Base-by-base conservation (phyloP, 2,329 filamentous ascomycete genomes). In the Scedosporium apiospermum region DNA sequence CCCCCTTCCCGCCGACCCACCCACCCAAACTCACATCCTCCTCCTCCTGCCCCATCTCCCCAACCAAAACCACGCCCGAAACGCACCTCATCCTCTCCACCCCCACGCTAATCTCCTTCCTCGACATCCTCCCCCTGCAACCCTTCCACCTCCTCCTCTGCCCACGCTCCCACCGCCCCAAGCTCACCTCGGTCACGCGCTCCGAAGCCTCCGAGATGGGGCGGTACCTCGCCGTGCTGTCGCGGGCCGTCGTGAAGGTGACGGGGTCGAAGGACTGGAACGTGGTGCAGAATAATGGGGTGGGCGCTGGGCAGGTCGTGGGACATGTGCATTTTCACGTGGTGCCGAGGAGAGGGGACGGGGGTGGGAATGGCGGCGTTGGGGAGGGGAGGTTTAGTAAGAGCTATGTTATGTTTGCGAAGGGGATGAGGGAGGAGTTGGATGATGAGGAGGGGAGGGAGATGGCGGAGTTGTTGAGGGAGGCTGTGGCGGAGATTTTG, bases 281-380 rank as follows among this genome's bases (percentile, higher is more conserved):
- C 74, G 86, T 98, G 34, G 91, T 98, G 62, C 93, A 98, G 78
- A 98, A 98, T 73, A 98, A 97, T 69, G 91, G 93, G 16, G 87
- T 87, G 3, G 85, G 91, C 38, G 93, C 93, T 2, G 92, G 92
- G 2, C 93, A 98, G 76, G 91, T 96, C 16, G 92, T 98, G 1
- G 89, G 89, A 23, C 93, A 98, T 74, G 88, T 96, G 58, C 93
- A 99, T 74, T 98, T 96, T 73, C 95, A 99, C 69, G 83, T 98
- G 61, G 96, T 99, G 41, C 93, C 93, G 0, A 79, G 93, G 44
- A 92, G 93, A 0, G 85, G 88, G 75, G 80, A 78, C 4, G 71
- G 76, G 53, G 77, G 76, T 68, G 83, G 83, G 63, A 80, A 83
- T 77, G 86, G 86, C 71, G 93, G 91, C 76, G 91, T 90, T 1